Evolutionary conservation across 1,284 basidiomycete genomes (phyloP).

Genomic region (Apiotrichum siamense): DNA sequence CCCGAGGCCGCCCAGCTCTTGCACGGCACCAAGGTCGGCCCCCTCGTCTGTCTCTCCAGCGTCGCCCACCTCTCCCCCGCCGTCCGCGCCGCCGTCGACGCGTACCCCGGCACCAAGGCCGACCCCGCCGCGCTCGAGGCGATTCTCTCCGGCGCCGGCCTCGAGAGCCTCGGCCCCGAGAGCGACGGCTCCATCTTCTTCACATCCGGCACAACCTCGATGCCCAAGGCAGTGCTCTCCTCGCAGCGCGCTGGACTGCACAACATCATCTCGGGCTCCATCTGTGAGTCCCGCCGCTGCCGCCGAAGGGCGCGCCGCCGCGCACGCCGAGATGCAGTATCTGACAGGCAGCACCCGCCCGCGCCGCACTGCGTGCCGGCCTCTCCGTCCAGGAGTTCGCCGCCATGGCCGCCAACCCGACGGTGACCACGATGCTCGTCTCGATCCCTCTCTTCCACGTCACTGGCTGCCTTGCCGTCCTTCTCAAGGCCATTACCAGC

Average conservation of each 20-base stretch:
- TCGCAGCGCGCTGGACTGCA: constrained; percentile 7
- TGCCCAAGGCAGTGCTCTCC: constrained; percentile 3
- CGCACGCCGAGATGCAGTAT: no score
- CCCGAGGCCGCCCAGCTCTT: constrained; percentile 8
- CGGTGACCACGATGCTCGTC: constrained; percentile 13
- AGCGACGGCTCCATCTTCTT: constrained; percentile 40
- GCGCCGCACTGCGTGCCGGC: constrained; percentile 30
- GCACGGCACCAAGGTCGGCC: neutral
- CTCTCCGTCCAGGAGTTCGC: neutral
- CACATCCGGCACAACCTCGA: constrained; percentile 15
- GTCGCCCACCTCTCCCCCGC: neutral
- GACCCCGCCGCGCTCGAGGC: neutral
- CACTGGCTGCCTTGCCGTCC: constrained; percentile 39
- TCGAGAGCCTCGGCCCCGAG: constrained; percentile 27
- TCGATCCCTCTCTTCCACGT: constrained; percentile 44
- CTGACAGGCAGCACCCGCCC: constrained; percentile 4
- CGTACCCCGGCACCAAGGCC: neutral
- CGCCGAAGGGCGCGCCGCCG: no score
- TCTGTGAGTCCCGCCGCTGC: no score
- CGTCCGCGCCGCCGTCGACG: neutral
- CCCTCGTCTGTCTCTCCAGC: constrained; percentile 5
- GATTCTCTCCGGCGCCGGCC: constrained; percentile 1
- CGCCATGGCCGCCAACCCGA: neutral
- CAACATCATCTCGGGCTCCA: neutral
- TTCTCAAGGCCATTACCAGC: constrained; percentile 29